Percentiles rank a stretch among this genome's conserved stretches.
Evolutionary conservation across 257 asterid genomes (phyloP).

Genomic region (Ilex asprella): DNA sequence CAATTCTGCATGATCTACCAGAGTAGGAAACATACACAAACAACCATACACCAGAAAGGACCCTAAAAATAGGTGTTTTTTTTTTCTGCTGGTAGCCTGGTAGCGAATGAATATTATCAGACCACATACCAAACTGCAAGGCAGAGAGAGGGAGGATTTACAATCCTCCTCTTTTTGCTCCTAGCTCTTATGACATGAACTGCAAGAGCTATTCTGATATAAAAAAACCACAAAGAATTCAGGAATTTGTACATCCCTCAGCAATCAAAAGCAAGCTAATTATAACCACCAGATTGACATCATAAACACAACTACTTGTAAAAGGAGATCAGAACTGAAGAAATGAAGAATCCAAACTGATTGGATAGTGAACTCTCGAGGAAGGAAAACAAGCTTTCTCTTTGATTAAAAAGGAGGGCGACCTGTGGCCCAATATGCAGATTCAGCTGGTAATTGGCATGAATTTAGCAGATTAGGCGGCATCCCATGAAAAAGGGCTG

Average conservation of each 20-base stretch:
- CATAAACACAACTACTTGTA: constrained; percentile 8
- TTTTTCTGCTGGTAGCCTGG: constrained; percentile 19
- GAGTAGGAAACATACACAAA: constrained; percentile 11
- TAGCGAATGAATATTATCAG: constrained; percentile 22
- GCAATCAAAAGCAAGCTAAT: constrained; percentile 20
- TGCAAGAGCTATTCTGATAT: not conserved
- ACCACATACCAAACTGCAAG: constrained; percentile 25
- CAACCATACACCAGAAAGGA: constrained; percentile 1
- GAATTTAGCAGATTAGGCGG: not conserved
- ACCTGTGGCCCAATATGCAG: not conserved
- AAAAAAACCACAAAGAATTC: constrained; percentile 27
- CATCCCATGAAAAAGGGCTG: constrained; percentile 31
- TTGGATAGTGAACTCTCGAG: no score
- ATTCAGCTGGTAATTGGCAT: not conserved
- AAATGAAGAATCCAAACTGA: no score
- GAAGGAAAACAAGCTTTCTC: no score
- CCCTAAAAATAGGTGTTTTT: not conserved
- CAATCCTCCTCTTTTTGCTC: constrained; percentile 2
- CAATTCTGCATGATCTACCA: constrained; percentile 7
- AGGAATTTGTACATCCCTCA: constrained; percentile 41
- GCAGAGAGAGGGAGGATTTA: not conserved
- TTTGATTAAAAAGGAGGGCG: not conserved
- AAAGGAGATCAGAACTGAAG: no score
- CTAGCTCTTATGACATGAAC: not conserved
- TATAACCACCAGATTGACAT: constrained; percentile 18